Percentiles rank a stretch among this genome's conserved stretches.
Conservation (phyloP, 1,139 yeast species). For the Petasospora rhodanensis region DNA sequence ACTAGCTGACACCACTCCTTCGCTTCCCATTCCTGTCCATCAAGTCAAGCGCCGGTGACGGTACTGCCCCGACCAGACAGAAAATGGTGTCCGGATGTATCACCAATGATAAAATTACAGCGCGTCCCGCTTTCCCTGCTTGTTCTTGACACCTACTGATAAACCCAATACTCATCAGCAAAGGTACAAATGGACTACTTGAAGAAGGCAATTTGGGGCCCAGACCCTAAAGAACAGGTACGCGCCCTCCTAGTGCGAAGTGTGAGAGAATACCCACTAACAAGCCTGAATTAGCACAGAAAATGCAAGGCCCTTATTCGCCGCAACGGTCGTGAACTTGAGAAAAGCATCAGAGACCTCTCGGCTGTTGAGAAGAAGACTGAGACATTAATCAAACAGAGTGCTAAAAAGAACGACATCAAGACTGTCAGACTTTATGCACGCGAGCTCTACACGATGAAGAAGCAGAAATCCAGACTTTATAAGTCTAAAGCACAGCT, state of each 20-base stretch:
- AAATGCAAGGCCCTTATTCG: slow-evolving; percentile 79
- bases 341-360: slow-evolving; percentile 67
- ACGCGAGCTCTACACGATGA: slow-evolving; percentile 69
- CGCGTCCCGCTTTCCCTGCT: too few species aligned
- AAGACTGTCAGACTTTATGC: slow-evolving; percentile 79
- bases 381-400: slow-evolving; percentile 62
- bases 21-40: too few species aligned
- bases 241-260: too few species aligned
- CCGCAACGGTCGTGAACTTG: slow-evolving; percentile 80
- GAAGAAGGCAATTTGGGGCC: slow-evolving; percentile 89
- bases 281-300: slow-evolving; percentile 45
- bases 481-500: slow-evolving; percentile 80
- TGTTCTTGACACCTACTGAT: too few species aligned
- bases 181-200: slow-evolving; percentile 53
- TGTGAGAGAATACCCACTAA: slow-evolving; percentile 1
- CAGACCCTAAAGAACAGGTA: slow-evolving; percentile 80
- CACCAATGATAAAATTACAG: too few species aligned
- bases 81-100: slow-evolving; percentile 2
- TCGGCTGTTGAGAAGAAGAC: slow-evolving; percentile 64
- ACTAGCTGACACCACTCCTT: too few species aligned
- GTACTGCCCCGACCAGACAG: too few species aligned
- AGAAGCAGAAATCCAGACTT: slow-evolving; percentile 70
- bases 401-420: slow-evolving; percentile 76
- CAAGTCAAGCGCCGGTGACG: too few species aligned
- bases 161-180: too few species aligned